Base-by-base conservation (phyloP, 768 basidiomycete genomes). In the Psilocybe cyanescens region DNA sequence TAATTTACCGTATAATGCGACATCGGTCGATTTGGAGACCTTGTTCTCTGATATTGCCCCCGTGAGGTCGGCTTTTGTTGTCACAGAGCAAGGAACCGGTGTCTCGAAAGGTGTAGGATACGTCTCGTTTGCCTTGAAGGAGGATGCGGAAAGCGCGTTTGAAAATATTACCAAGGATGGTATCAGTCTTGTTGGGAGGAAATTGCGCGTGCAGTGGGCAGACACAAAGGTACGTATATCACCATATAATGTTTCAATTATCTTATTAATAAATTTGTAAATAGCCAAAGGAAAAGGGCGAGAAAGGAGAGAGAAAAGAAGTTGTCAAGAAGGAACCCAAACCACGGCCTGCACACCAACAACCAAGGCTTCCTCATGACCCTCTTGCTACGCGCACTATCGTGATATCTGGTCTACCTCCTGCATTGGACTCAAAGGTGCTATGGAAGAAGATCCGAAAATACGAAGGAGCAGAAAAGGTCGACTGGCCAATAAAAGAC, bases 41-140 rank as follows among this genome's bases (percentile, higher is more conserved):
- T 84, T 96, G 19, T 97, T 98, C 79, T 98, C 96, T 6, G 94
- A 96, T 74, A 86, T 97, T 65, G 97, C 95, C 0, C 97, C 97
- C 30, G 92, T 99, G 14, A 86, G 95, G 39, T 89, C 91, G 17
- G 96, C 95, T 0, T 99, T 99, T 69, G 89, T 99, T 6, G 97
- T 98, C 17, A 86, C 88, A 11, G 90, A 95, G 57, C 87, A 84
- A 7, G 89, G 83, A 35, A 84, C 86, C 1, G 86, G 87, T 16
- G 77, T 85, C 4, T 95, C 94, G 1, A 97, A 98, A 72, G 97
- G 97, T 64, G 95, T 99, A 19, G 97, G 97, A 62, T 99, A 97
- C 71, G 94, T 98, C 63, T 90, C 94, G 0, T 99, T 97, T 74
- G 87, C 95, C 0, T 81, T 94, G 58, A 86, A 83, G 58, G 93